Conservation (phyloP, 2,329 filamentous ascomycete genomes). For the Penicillium glabrum region DNA sequence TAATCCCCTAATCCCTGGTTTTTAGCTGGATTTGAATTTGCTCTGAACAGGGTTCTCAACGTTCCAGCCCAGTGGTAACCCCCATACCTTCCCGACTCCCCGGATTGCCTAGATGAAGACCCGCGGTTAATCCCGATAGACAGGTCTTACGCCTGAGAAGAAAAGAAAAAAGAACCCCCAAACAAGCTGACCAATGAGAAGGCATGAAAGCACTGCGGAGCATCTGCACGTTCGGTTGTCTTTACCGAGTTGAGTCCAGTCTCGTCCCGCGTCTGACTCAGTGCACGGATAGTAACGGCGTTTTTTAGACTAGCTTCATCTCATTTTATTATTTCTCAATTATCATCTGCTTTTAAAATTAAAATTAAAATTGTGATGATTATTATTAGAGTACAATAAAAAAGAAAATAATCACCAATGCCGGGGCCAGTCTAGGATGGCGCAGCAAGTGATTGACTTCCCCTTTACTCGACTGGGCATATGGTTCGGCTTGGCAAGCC, state of each 20-base stretch:
- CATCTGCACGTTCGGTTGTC: constrained; percentile 16
- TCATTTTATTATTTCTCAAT: too few relatives aligned
- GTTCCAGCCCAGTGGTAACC: constrained; percentile 17
- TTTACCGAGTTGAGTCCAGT: constrained; percentile 18
- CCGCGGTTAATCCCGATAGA: background rate
- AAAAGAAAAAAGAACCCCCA: background rate
- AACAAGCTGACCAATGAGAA: background rate
- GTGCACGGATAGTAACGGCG: constrained; percentile 18
- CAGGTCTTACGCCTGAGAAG: background rate
- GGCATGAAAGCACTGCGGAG: background rate
- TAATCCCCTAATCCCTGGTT: background rate
- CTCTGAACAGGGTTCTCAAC: background rate
- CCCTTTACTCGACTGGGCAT: constrained; percentile 17
- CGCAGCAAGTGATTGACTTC: constrained; percentile 10
- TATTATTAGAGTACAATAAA: background rate
- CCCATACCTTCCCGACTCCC: constrained; percentile 3
- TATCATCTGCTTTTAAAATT: too few relatives aligned
- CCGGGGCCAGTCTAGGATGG: constrained; percentile 1
- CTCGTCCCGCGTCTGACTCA: constrained; percentile 15
- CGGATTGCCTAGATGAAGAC: background rate
- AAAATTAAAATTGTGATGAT: background rate
- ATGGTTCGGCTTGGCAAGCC: constrained; percentile 15
- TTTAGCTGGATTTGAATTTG: background rate
- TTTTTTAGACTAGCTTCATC: constrained; percentile 2
- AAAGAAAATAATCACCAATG: background rate